A percentile compares a stretch with the other conserved stretches of the same genome.
Conservation (phyloP, 2,329 filamentous ascomycete species). For the Fusarium sp. region DNA sequence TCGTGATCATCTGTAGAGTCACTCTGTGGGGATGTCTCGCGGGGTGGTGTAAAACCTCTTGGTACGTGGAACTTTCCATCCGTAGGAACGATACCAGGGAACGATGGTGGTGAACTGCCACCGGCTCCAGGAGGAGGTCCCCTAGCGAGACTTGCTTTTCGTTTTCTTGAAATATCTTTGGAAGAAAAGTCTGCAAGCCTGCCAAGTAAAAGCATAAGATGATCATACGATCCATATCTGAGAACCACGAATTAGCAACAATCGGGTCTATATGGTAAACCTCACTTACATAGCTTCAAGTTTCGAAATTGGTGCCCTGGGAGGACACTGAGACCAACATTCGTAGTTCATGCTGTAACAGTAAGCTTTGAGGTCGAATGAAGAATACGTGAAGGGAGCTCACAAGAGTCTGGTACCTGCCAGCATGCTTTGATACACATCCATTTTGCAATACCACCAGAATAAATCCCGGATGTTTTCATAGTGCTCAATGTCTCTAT, state of each 20-base stretch:
- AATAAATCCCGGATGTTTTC: constrained; percentile 86
- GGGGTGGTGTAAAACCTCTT: constrained; percentile 64
- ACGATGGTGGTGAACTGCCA: constrained; percentile 53
- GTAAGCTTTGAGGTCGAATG: constrained; percentile 28
- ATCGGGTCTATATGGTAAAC: too few species aligned
- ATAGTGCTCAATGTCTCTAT: constrained; percentile 79
- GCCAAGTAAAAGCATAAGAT: constrained; percentile 83
- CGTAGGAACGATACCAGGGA: constrained; percentile 66
- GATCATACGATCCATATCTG: constrained; percentile 89
- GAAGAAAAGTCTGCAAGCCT: constrained; percentile 82
- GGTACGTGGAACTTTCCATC: constrained; percentile 61
- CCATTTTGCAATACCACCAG: constrained; percentile 97
- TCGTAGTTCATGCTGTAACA: constrained; percentile 76
- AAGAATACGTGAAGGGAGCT: constrained; percentile 53
- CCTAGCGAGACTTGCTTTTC: constrained; percentile 62
- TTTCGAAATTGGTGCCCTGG: constrained; percentile 81
- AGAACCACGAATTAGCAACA: constrained; percentile 39
- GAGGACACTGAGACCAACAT: constrained; percentile 87
- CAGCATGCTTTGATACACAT: constrained; percentile 88
- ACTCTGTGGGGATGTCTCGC: constrained; percentile 55
- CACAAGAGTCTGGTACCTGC: constrained; percentile 88
- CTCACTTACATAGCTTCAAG: constrained; percentile 74
- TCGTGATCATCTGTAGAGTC: constrained; percentile 64
- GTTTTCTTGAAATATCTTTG: constrained; percentile 81
- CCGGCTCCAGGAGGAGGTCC: constrained; percentile 44